phyloP scores from a whole-genome alignment of 1,139 yeast species.

The Trichomonascaceae sp. region DNA sequence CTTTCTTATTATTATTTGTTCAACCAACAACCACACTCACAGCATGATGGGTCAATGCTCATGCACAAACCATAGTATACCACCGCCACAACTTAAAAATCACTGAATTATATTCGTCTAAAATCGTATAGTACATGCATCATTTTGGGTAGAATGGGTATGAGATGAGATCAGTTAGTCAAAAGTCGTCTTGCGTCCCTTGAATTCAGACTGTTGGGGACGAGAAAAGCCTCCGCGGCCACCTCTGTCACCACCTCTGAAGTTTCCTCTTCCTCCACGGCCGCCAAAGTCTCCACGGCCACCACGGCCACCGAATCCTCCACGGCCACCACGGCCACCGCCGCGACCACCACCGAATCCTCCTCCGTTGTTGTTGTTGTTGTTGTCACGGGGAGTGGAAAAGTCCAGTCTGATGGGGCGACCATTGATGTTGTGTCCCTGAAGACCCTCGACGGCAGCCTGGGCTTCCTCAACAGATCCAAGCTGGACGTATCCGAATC shows the following conservation, averaged over 20 bases:
- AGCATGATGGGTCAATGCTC: too few relatives aligned
- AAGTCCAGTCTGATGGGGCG: constrained; percentile 91
- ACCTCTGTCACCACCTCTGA: constrained; percentile 27
- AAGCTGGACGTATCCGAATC: constrained; percentile 95
- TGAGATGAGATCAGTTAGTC: too few relatives aligned
- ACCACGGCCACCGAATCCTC: constrained; percentile 20
- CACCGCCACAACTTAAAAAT: too few relatives aligned
- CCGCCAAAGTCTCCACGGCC: constrained; percentile 18
- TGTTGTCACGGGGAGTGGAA: constrained; percentile 74
- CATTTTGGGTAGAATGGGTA: too few relatives aligned
- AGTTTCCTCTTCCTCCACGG: constrained; percentile 22
- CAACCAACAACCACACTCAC: too few relatives aligned
- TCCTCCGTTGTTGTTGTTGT: constrained; percentile 30
- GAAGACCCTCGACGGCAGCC: constrained; percentile 74
- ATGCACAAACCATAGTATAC: too few relatives aligned
- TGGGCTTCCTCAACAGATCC: constrained; percentile 79
- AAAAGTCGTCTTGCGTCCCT: constrained; percentile 28
- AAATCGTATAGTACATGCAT: too few relatives aligned
- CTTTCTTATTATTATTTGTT: too few relatives aligned
- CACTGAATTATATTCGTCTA: too few relatives aligned
- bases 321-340: constrained; percentile 35
- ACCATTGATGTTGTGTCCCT: constrained; percentile 81
- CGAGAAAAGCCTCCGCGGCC: constrained; percentile 11
- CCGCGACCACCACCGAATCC: constrained; percentile 31
- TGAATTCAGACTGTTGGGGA: constrained; percentile 16